Base-by-base conservation (phyloP, 2,329 filamentous ascomycete genomes). In the Exophiala sp. region DNA sequence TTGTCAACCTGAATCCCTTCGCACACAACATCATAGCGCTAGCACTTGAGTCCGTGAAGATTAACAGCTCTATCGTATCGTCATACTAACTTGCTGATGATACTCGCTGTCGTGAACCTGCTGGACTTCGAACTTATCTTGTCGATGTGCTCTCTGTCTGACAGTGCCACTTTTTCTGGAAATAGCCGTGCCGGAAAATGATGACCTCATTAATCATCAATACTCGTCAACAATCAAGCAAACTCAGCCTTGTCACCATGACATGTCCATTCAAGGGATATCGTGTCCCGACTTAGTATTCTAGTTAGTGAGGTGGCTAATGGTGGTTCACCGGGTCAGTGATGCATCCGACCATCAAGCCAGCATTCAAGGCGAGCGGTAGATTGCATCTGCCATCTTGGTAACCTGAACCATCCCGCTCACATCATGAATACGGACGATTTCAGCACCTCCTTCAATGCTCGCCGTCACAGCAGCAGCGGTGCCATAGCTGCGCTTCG, bases 301-400 rank as follows among this genome's bases (percentile, higher is more conserved):
- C 4, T 2, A 5, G 24, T 29, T 29, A 5, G 24, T 5, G 5
- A 29, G 4, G 3, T 29, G 24, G 7, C 5, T 29, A 29, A 29
- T 29, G 24, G 5, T 29, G 24, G 24, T 29, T 29, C 24, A 29
- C 7, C 24, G 4, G 24, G 24, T 29, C 24, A 29, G 24, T 8
- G 7, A 29, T 29, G 24, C 24, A 29, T 29, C 5, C 24, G 7
- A 29, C 24, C 24, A 29, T 24, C 32, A 4, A 16, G 24, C 20
- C 34, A 4, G 1, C 12, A 10, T 34, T 58, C 49, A 52, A 18
- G 55, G 49, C 16, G 20, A 40, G 63, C 89, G 79, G 82, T 89
- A 95, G 50, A 96, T 91, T n/a, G 91, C 91, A 79, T 97, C 92
- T 7, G 89, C 84, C 85, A 97, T 92, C 68, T 81, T 87, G 1